Evolutionary conservation across 140 eudicot species (phyloP).

Genomic region (Senecio squalidus): DNA sequence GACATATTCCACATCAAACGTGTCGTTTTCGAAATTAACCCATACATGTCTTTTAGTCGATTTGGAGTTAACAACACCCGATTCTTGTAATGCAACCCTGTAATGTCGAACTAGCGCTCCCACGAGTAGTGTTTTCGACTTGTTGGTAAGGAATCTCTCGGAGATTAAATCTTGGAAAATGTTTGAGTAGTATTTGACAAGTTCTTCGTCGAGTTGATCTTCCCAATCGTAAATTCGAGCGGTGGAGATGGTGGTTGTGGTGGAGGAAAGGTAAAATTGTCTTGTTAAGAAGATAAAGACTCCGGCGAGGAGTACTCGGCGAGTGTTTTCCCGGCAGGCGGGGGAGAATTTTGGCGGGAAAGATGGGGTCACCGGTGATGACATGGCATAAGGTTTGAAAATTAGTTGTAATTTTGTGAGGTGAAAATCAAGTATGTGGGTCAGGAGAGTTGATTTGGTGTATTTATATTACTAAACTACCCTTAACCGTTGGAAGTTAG

Average conservation of each 20-base stretch:
- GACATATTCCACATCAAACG: slow-evolving; percentile 39
- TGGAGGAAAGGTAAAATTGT: slow-evolving; percentile 37
- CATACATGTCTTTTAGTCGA: slow-evolving; percentile 13
- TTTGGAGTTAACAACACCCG: slow-evolving; percentile 29
- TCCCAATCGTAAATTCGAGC: not conserved
- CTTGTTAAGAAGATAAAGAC: slow-evolving; percentile 35
- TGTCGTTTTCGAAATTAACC: slow-evolving; percentile 21
- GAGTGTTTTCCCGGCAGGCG: slow-evolving; percentile 16
- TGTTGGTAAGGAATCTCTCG: slow-evolving; percentile 26
- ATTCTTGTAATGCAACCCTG: slow-evolving; percentile 19
- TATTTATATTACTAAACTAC: not conserved
- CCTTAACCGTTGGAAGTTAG: slow-evolving; percentile 6
- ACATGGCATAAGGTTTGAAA: slow-evolving; percentile 6
- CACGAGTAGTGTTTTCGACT: slow-evolving; percentile 39
- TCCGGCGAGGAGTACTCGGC: slow-evolving; percentile 34
- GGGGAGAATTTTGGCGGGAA: slow-evolving; percentile 11
- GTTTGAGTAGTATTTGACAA: slow-evolving; percentile 31
- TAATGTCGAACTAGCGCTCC: slow-evolving; percentile 20
- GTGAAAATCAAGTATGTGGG: not conserved
- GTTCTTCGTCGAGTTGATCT: slow-evolving; percentile 6
- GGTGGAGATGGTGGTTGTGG: slow-evolving; percentile 15
- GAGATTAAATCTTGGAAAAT: slow-evolving; percentile 35
- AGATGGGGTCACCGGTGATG: not conserved
- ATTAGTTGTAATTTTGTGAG: not conserved
- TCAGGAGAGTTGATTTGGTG: not conserved